These are phyloP conservation scores for Daldinia caldariorum DNA, from an alignment of 495 filamentous ascomycete species.

Conservation along the genomic window DNA sequence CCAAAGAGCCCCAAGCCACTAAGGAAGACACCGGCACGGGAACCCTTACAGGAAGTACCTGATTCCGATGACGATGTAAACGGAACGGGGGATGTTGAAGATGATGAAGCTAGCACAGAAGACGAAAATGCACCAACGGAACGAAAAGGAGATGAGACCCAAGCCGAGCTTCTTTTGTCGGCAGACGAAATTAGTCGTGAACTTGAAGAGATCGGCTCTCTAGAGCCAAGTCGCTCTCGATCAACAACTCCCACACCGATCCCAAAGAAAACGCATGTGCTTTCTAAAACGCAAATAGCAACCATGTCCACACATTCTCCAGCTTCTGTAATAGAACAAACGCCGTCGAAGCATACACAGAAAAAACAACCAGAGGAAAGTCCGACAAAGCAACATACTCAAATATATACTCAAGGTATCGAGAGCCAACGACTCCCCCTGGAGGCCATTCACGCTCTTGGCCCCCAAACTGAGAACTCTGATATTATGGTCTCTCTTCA, in stretches of 20 bases:
- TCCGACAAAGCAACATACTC: constrained; percentile 39
- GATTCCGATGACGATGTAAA: constrained; percentile 55
- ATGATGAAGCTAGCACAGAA: constrained; percentile 19
- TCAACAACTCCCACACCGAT: constrained; percentile 30
- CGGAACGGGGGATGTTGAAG: constrained; percentile 41
- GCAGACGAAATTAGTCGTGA: constrained; percentile 18
- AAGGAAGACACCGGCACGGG: constrained; percentile 27
- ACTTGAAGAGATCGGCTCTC: constrained; percentile 13
- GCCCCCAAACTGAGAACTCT: constrained; percentile 56
- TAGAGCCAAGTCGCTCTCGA: constrained; percentile 23
- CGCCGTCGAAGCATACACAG: constrained; percentile 17
- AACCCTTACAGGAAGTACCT: constrained; percentile 48
- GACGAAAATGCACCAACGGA: background rate
- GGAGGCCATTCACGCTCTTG: constrained; percentile 54
- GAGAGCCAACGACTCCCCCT: constrained; percentile 63
- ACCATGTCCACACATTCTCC: constrained; percentile 15
- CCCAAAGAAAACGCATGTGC: constrained; percentile 13
- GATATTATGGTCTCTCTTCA: constrained; percentile 60
- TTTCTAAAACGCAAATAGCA: constrained; percentile 2
- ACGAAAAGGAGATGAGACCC: constrained; percentile 39
- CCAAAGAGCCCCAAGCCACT: constrained; percentile 38
- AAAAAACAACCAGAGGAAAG: constrained; percentile 25
- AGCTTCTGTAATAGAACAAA: constrained; percentile 19
- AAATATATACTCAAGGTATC: constrained; percentile 53
- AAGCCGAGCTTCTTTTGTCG: constrained; percentile 31